phyloP scores from a whole-genome alignment of 2,329 filamentous ascomycete species.

The Dothidotthia symphoricarpi region DNA sequence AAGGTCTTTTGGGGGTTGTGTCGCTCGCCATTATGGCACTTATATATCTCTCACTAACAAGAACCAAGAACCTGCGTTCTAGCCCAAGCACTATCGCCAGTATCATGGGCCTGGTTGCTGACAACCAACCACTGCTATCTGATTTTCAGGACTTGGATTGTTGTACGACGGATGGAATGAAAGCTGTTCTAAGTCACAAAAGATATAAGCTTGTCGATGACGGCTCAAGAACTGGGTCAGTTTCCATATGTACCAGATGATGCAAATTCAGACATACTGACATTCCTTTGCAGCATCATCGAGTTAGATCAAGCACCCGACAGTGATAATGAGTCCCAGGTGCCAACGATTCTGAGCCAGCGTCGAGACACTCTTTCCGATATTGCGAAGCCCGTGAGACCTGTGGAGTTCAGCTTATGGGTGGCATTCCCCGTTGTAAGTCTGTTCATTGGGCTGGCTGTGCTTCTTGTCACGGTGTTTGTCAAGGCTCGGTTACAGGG shows the following conservation, averaged over 20 bases:
- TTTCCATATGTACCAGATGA: not conserved
- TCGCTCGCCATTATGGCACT: conserved; percentile 23
- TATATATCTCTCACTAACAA: conserved; percentile 20
- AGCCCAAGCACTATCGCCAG: conserved; percentile 41
- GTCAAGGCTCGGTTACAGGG: conserved; percentile 12
- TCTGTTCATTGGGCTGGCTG: conserved; percentile 13
- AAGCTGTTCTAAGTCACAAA: conserved; percentile 10
- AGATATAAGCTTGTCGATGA: conserved; percentile 19
- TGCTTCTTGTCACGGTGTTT: conserved; percentile 17
- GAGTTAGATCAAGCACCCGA: not conserved
- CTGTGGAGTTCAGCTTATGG: conserved; percentile 21
- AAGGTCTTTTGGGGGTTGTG: conserved; percentile 33
- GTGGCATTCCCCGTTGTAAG: conserved; percentile 15
- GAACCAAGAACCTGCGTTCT: conserved; percentile 18
- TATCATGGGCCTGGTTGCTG: conserved; percentile 36
- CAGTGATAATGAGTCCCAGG: not conserved
- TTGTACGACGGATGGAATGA: conserved; percentile 17
- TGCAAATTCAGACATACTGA: not conserved
- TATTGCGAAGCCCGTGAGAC: conserved; percentile 22
- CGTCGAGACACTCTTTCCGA: not conserved
- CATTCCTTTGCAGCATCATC: not conserved
- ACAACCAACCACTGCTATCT: conserved; percentile 20
- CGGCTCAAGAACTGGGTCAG: conserved; percentile 5
- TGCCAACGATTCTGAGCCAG: not conserved
- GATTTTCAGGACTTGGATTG: conserved; percentile 27